Base-by-base conservation (phyloP, 2,329 filamentous ascomycete species). In the Aspergillus caelatus region DNA sequence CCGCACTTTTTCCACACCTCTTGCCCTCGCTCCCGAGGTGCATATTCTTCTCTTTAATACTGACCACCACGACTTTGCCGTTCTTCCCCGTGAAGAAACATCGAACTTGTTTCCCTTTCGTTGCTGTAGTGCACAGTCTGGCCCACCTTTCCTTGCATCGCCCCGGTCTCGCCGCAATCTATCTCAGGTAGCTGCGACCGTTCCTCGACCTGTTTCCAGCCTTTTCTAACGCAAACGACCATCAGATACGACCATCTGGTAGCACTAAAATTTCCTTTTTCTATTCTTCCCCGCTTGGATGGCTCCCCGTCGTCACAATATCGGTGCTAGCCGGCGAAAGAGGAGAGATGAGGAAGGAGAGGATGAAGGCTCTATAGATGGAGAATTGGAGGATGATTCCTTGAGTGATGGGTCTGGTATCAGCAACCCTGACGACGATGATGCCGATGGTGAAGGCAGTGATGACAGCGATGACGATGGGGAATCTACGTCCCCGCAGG, bases 371-470 rank as follows among this genome's bases (percentile, higher is more conserved):
- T 82, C 80, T 52, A 63, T 85, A 64, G 80, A 80, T 58, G 84
- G 80, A 46, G 82, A 83, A 60, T 68, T 85, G 62, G 84, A 85
- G 57, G 86, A 88, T 68, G 87, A 89, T 73, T 89, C 87, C 46
- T 79, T 88, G 77, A 89, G 86, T 74, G 88, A 89, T 74, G 83
- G 81, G 43, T 89, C 87, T 14, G 77, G 82, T 26, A 80, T 83
- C 66, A 88, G 82, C 69, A 84, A 87, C 65, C 80, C 80, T 53
- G 86, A 87, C 58, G 84, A 85, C 61, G 84, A 88, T 66, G 84
- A 88, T 71, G 85, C 82, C 62, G 85, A 86, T 71, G 83, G 79
- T n/a, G 85, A 87, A 74, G 84, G 83, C 67, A 87, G 84, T 71
- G 85, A 88, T 71, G 79, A 82, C 57, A 87, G 84, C 69, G 85